phyloP scores from a whole-genome alignment of 495 filamentous ascomycete species.

The Hyaloscypha variabilis region DNA sequence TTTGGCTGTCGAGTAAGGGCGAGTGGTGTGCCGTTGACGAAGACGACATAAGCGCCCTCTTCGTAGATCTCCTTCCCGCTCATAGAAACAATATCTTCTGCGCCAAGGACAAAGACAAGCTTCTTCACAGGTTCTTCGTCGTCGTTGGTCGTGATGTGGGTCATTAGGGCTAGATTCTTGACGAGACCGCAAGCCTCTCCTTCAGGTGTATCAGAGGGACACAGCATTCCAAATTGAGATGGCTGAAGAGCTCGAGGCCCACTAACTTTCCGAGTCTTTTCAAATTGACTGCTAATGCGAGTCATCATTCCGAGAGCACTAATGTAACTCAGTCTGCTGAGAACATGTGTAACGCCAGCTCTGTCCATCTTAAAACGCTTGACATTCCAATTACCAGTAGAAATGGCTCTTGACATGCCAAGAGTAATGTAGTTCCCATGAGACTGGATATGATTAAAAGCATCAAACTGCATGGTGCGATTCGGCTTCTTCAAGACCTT shows the following conservation, averaged over 20 bases:
- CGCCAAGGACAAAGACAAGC: slow-evolving; percentile 75
- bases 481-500: slow-evolving; percentile 90
- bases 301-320: slow-evolving; percentile 99
- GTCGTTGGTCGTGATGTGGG: slow-evolving; percentile 95
- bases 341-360: slow-evolving; percentile 94
- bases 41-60: slow-evolving; percentile 83
- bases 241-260: slow-evolving; percentile 95
- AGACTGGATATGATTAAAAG: slow-evolving; percentile 70
- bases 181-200: slow-evolving; percentile 97
- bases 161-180: slow-evolving; percentile 98
- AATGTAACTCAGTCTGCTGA: slow-evolving; percentile 95
- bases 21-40: slow-evolving; percentile 91
- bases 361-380: slow-evolving; percentile 98
- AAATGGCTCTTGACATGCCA: slow-evolving; percentile 91
- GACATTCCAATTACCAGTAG: slow-evolving; percentile 96
- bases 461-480: slow-evolving; percentile 83
- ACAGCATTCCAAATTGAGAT: slow-evolving; percentile 97
- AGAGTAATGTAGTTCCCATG: slow-evolving; percentile 82
- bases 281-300: slow-evolving; percentile 95
- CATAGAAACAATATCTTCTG: slow-evolving; percentile 72
- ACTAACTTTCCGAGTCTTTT: slow-evolving; percentile 94
- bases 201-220: slow-evolving; percentile 95
- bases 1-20: slow-evolving; percentile 83
- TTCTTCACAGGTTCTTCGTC: slow-evolving; percentile 86
- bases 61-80: slow-evolving; percentile 83